A percentile compares a stretch with the other conserved stretches of the same genome.
Evolutionary conservation across 768 basidiomycete genomes (phyloP).

Genomic region (Dioszegia hungarica): DNA sequence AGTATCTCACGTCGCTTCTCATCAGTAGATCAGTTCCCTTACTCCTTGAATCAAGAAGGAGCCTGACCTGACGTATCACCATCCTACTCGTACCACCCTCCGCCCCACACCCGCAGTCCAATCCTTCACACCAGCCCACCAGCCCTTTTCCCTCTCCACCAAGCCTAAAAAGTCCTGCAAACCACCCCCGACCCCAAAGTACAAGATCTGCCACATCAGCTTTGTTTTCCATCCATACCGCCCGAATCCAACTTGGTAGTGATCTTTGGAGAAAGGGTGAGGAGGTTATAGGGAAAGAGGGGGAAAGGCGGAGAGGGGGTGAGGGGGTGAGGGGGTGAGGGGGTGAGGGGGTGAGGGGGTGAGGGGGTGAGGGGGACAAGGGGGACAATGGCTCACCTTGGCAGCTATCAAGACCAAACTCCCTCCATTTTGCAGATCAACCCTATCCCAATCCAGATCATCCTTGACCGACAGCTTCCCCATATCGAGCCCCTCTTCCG

Average conservation of each 20-base stretch:
- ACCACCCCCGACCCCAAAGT: constrained; percentile 94
- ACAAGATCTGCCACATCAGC: constrained; percentile 55
- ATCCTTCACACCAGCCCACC: constrained; percentile 63
- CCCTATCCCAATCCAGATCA: background rate
- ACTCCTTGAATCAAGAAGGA: too few species aligned
- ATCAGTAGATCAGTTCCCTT: too few species aligned
- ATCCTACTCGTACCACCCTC: constrained; percentile 62
- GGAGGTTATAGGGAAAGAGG: too few species aligned
- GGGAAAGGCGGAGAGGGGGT: too few species aligned
- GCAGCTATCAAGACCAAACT: constrained; percentile 65
- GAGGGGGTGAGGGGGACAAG: too few species aligned
- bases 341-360: too few species aligned
- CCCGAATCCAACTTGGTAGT: too few species aligned
- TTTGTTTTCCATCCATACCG: background rate
- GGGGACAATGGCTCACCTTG: constrained; percentile 57
- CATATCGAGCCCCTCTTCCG: background rate
- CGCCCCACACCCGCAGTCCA: constrained; percentile 65
- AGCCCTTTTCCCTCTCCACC: constrained; percentile 54
- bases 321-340: too few species aligned
- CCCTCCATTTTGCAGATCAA: background rate
- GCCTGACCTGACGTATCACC: constrained; percentile 49
- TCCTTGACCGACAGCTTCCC: background rate
- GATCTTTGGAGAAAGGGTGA: too few species aligned
- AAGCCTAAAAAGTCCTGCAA: constrained; percentile 65
- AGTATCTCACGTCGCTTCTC: too few species aligned